Percentiles rank a stretch among this genome's conserved stretches.
Evolutionary conservation across 2,329 filamentous ascomycete genomes (phyloP).

Genomic region (Ascochyta clinopodiicola): DNA sequence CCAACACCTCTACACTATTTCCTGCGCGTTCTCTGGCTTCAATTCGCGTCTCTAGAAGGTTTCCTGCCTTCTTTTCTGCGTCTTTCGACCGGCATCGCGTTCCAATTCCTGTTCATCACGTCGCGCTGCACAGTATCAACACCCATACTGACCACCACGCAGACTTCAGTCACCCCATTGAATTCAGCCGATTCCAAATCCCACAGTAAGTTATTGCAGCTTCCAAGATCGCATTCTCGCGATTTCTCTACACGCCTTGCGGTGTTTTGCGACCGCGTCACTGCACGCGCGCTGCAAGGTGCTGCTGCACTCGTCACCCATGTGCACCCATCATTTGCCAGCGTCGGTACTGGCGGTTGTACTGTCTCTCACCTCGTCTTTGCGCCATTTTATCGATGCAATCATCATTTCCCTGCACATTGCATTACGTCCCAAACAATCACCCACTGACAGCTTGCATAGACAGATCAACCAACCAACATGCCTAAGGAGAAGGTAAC

Average conservation of each 20-base stretch:
- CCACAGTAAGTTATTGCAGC: constrained; percentile 39
- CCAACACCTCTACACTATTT: constrained; percentile 39
- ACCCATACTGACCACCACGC: constrained; percentile 42
- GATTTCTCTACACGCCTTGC: constrained; percentile 34
- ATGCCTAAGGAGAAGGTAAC: constrained; percentile 74
- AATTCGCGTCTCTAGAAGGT: constrained; percentile 34
- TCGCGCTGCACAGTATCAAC: constrained; percentile 24
- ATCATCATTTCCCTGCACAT: constrained; percentile 3
- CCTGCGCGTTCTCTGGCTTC: constrained; percentile 41
- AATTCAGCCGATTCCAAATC: constrained; percentile 23
- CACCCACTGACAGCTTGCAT: constrained; percentile 16
- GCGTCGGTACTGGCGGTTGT: constrained; percentile 2
- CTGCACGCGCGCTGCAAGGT: constrained; percentile 29
- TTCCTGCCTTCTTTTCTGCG: constrained; percentile 38
- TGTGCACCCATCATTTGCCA: constrained; percentile 19
- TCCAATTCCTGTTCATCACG: constrained; percentile 40
- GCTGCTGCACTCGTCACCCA: constrained; percentile 27
- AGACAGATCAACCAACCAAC: constrained; percentile 40
- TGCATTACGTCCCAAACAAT: constrained; percentile 15
- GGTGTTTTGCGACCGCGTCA: constrained; percentile 44
- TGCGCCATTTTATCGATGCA: constrained; percentile 5
- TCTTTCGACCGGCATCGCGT: constrained; percentile 38
- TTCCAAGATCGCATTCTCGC: constrained; percentile 34
- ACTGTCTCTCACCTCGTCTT: constrained; percentile 7
- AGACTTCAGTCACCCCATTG: constrained; percentile 36